Conservation (phyloP, 2,329 filamentous ascomycete species). For the Stagonosporopsis rhizophila region DNA sequence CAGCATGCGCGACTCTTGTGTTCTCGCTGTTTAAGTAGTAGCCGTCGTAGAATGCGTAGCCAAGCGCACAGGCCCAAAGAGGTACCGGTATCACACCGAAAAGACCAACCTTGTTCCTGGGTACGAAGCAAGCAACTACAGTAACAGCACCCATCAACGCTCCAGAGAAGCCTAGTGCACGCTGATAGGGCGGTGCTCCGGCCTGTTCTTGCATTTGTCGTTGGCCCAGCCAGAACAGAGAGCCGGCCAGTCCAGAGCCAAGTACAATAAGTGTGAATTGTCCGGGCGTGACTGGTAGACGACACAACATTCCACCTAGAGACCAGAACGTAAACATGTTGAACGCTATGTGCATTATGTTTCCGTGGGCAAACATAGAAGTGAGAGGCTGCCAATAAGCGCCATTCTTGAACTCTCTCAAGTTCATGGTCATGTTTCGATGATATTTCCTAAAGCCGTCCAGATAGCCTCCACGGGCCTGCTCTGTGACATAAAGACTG, state of each 20-base stretch:
- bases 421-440: conserved; percentile 46
- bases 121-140: conserved; percentile 50
- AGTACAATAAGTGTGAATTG: conserved; percentile 37
- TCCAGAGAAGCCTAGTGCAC: conserved; percentile 49
- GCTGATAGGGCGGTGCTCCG: conserved; percentile 6
- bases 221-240: conserved; percentile 26
- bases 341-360: conserved; percentile 46
- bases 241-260: conserved; percentile 41
- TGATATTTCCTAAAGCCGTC: conserved; percentile 24
- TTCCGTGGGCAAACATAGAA: conserved; percentile 49
- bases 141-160: conserved; percentile 51
- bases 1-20: conserved; percentile 49
- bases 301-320: conserved; percentile 46
- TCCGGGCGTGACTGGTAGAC: conserved; percentile 38
- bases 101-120: conserved; percentile 42
- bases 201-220: conserved; percentile 13
- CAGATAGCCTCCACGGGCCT: conserved; percentile 28
- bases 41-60: conserved; percentile 50
- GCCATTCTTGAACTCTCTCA: conserved; percentile 35
- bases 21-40: conserved; percentile 45
- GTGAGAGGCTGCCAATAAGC: conserved; percentile 51
- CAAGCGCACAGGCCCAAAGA: conserved; percentile 46
- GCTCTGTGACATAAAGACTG: conserved; percentile 44
- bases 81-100: conserved; percentile 52
- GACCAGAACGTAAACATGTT: conserved; percentile 53